phyloP scores from a whole-genome alignment of 805 yeast species.

The Lachancea waltii region DNA sequence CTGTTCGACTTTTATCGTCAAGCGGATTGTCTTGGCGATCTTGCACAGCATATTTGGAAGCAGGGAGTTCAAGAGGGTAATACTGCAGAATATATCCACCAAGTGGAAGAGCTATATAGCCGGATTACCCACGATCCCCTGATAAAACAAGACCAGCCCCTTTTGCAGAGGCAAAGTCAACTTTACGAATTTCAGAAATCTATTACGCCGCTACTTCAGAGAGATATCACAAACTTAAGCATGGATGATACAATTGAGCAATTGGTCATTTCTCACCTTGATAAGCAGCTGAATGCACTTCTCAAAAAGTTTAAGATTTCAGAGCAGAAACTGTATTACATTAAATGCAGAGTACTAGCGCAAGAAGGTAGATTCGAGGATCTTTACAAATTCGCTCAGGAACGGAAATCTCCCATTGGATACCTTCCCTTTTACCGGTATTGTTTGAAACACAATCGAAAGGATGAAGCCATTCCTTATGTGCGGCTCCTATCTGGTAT shows the following conservation, averaged over 20 bases:
- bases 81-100: constrained; percentile 31
- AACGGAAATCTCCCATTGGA: constrained; percentile 63
- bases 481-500: constrained; percentile 45
- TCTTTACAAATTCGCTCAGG: constrained; percentile 45
- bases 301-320: constrained; percentile 49
- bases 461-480: constrained; percentile 53
- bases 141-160: constrained; percentile 16
- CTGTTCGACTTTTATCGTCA: constrained; percentile 56
- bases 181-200: constrained; percentile 40
- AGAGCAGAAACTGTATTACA: constrained; percentile 50
- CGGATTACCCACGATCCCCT: constrained; percentile 15
- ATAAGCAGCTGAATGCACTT: constrained; percentile 41
- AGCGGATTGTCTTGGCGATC: constrained; percentile 48
- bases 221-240: constrained; percentile 38
- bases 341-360: constrained; percentile 44
- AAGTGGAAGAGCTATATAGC: constrained; percentile 28
- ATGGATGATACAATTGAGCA: constrained; percentile 43
- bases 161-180: constrained; percentile 39
- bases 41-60: constrained; percentile 38
- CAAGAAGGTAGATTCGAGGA: constrained; percentile 48
- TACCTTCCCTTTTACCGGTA: constrained; percentile 56
- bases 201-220: constrained; percentile 37
- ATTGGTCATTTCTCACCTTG: constrained; percentile 44
- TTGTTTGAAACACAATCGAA: constrained; percentile 47
- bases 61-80: constrained; percentile 32